Evolutionary conservation across 768 basidiomycete species (phyloP).

Genomic region (Phylloporus sp.): DNA sequence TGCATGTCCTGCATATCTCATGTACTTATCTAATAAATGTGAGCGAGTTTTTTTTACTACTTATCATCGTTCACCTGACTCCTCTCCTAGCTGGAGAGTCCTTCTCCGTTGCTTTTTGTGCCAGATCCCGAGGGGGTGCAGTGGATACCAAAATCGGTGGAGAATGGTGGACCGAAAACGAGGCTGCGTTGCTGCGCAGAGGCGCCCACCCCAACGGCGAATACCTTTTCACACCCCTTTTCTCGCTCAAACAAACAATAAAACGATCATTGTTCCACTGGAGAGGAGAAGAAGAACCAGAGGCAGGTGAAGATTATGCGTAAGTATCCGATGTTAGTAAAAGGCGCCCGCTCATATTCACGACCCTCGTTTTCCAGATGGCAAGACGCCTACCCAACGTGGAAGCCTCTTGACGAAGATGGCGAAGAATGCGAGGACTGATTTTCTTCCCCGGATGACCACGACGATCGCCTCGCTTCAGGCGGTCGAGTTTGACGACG

Average conservation of each 20-base stretch:
- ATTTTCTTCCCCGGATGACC: background rate
- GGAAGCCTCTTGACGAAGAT: constrained; percentile 21
- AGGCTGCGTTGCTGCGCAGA: constrained; percentile 3
- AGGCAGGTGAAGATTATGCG: constrained; percentile 1
- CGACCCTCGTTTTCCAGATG: constrained; percentile 3
- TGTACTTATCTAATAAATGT: constrained; percentile 23
- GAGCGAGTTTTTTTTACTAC: background rate
- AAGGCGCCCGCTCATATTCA: background rate
- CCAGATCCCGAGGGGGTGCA: background rate
- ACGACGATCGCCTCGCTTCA: background rate
- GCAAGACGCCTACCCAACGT: constrained; percentile 13
- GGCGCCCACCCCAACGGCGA: background rate
- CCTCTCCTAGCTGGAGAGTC: constrained; percentile 6
- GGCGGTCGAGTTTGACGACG: background rate
- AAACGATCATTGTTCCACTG: background rate
- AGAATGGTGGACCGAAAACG: constrained; percentile 6
- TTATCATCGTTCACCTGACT: background rate
- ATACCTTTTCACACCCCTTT: constrained; percentile 8
- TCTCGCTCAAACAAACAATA: constrained; percentile 7
- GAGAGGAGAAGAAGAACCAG: constrained; percentile 3
- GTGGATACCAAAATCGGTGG: background rate
- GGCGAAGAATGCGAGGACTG: constrained; percentile 5
- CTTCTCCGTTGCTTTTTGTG: constrained; percentile 12
- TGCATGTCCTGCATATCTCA: constrained; percentile 25
- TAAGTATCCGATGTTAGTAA: background rate